A percentile compares a stretch with the other conserved stretches of the same genome.
Conservation (phyloP, 2,329 filamentous ascomycete species). For the Alternaria sp. region DNA sequence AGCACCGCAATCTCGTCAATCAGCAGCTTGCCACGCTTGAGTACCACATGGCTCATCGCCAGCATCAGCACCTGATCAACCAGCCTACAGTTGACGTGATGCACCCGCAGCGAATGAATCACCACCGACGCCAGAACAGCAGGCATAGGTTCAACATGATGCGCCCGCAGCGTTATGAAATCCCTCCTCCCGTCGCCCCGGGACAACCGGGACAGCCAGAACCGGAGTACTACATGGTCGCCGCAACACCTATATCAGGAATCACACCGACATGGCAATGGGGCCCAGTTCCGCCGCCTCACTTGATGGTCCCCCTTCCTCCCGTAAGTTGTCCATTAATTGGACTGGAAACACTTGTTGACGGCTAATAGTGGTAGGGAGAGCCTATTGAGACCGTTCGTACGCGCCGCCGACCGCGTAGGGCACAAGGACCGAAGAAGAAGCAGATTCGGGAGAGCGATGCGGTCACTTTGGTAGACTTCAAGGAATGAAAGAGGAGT, state of each 20-base stretch:
- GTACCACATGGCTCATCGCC: not conserved
- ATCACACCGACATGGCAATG: not conserved
- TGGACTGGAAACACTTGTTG: not conserved
- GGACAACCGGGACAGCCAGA: not conserved
- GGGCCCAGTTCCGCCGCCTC: not conserved
- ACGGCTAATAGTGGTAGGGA: not conserved
- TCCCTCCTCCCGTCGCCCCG: not conserved
- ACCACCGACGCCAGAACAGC: not conserved
- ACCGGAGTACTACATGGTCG: not conserved
- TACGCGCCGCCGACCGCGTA: not conserved
- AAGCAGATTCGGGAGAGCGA: not conserved
- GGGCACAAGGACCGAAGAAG: not conserved
- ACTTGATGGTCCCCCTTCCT: not conserved
- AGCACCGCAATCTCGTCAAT: constrained; percentile 13
- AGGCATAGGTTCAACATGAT: not conserved
- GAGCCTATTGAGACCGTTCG: not conserved
- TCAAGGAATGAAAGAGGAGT: too few relatives aligned
- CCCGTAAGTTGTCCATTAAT: not conserved
- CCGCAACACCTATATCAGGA: not conserved
- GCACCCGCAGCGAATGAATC: not conserved
- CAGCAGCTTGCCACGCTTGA: constrained; percentile 7
- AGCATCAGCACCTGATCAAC: not conserved
- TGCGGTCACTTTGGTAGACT: not conserved
- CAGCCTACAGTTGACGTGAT: not conserved
- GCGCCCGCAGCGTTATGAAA: not conserved